These are phyloP conservation scores for Hericium rajendrae DNA, from an alignment of 768 basidiomycete genomes.

Conservation along the genomic window DNA sequence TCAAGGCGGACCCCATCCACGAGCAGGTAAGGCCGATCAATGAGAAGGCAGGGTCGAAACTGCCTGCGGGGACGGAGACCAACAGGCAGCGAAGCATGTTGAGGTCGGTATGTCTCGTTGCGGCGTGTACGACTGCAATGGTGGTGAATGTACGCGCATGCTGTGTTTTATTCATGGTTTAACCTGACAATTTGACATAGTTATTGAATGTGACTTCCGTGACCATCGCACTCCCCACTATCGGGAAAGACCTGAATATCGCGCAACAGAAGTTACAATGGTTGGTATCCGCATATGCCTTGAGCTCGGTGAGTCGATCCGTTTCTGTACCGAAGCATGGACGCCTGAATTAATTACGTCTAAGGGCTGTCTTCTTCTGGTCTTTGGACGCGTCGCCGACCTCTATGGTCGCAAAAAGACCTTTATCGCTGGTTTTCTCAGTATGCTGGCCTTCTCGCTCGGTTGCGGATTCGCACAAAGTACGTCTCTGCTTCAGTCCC, in stretches of 20 bases:
- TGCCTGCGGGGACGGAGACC: background rate
- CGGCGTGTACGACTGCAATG: constrained; percentile 22
- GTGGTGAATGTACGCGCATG: constrained; percentile 18
- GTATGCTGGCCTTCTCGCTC: constrained; percentile 48
- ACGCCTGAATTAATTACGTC: background rate
- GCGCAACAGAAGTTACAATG: constrained; percentile 49
- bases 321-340: background rate
- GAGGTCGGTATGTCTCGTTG: constrained; percentile 14
- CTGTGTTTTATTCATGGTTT: background rate
- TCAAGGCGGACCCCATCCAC: too few species aligned
- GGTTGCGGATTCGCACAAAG: constrained; percentile 56
- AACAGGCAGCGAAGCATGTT: background rate
- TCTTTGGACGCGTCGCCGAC: constrained; percentile 72
- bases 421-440: constrained; percentile 51
- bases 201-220: constrained; percentile 16
- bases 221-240: constrained; percentile 21
- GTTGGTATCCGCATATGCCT: constrained; percentile 56
- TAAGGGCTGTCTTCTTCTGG: constrained; percentile 69
- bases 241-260: constrained; percentile 33
- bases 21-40: too few species aligned
- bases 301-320: constrained; percentile 45
- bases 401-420: constrained; percentile 62
- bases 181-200: constrained; percentile 5
- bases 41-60: too few species aligned
- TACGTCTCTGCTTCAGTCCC: constrained; percentile 10